phyloP scores from a whole-genome alignment of 1,284 basidiomycete species.

The Rhodotorula sp. region DNA sequence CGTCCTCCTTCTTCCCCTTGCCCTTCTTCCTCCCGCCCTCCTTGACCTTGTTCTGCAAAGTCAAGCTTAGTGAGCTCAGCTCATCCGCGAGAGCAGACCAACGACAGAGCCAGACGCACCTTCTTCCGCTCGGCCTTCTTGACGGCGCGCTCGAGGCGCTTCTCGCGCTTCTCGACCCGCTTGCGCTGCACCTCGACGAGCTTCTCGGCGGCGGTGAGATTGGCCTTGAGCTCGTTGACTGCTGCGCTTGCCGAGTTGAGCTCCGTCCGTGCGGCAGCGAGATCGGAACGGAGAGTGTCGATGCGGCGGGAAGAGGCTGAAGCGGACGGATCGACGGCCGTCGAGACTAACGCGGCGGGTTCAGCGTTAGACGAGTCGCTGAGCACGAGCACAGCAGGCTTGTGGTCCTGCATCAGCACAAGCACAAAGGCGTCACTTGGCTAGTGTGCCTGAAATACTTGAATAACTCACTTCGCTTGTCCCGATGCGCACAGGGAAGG shows the following conservation, averaged over 20 bases:
- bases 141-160: neutral
- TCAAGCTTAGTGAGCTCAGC: neutral
- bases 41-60: neutral
- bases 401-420: neutral
- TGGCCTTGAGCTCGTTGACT: neutral
- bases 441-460: too few relatives aligned
- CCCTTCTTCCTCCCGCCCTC: neutral
- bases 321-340: too few relatives aligned
- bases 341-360: too few relatives aligned
- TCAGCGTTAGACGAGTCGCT: too few relatives aligned
- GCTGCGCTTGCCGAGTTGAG: neutral
- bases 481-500: neutral
- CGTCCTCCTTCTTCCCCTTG: neutral
- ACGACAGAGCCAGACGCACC: slow-evolving; percentile 40
- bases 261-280: neutral
- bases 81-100: neutral
- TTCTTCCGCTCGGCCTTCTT: slow-evolving; percentile 29
- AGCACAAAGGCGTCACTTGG: too few relatives aligned
- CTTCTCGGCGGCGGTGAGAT: neutral
- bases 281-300: neutral
- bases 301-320: neutral
- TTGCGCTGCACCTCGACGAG: neutral
- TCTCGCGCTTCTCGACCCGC: slow-evolving; percentile 13
- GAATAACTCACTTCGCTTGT: neutral
- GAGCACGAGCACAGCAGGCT: too few relatives aligned